These are phyloP conservation scores for Geoglossum cookeanum DNA, from an alignment of 2,329 filamentous ascomycete genomes.

Conservation along the genomic window DNA sequence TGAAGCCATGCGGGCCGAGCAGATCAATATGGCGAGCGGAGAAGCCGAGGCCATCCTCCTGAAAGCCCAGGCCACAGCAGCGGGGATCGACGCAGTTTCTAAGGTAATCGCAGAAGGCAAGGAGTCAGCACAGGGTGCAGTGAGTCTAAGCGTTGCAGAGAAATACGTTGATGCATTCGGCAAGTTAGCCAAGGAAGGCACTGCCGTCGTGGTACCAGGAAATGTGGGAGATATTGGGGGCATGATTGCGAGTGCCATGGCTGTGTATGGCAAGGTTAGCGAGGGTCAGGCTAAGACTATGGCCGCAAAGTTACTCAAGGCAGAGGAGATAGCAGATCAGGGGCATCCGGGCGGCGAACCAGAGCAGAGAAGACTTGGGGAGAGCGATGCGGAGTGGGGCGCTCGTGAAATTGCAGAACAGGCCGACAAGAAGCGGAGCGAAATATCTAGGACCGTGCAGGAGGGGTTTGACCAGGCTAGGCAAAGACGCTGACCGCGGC, in stretches of 20 bases:
- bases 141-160: conserved; percentile 80
- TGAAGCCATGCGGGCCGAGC: conserved; percentile 72
- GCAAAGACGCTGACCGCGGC: conserved; percentile 15
- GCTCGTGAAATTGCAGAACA: conserved; percentile 4
- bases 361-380: conserved; percentile 5
- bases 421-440: conserved; percentile 10
- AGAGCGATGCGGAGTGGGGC: conserved; percentile 6
- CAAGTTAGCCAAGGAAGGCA: conserved; percentile 85
- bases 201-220: conserved; percentile 83
- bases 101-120: conserved; percentile 53
- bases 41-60: conserved; percentile 86
- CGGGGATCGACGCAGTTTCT: conserved; percentile 74
- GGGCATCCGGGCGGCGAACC: not conserved
- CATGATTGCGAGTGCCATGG: conserved; percentile 93
- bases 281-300: conserved; percentile 55
- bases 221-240: conserved; percentile 91
- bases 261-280: conserved; percentile 86
- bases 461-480: conserved; percentile 22
- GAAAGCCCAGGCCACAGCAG: conserved; percentile 68
- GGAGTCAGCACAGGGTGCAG: conserved; percentile 58
- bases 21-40: conserved; percentile 83
- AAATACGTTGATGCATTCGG: conserved; percentile 95
- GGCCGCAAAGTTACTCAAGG: conserved; percentile 26
- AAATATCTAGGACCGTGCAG: conserved; percentile 21
- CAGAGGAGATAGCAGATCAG: not conserved